These are phyloP conservation scores for Penicillium sp. DNA, from an alignment of 2,329 filamentous ascomycete species.

Conservation along the genomic window DNA sequence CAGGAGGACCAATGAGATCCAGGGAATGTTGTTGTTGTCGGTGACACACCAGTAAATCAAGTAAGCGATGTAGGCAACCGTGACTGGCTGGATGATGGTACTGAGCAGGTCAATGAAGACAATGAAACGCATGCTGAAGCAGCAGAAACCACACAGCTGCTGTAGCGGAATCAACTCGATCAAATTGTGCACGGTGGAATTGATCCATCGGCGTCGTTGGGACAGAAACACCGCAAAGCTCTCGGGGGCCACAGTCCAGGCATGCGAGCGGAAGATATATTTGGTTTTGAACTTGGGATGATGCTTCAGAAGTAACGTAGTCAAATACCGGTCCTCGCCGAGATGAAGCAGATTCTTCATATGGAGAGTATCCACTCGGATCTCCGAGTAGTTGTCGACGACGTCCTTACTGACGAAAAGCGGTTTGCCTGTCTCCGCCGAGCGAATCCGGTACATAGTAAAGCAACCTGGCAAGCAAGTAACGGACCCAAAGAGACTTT, in stretches of 20 bases:
- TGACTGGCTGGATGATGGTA: conserved; percentile 86
- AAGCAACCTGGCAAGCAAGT: conserved; percentile 98
- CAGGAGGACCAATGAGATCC: conserved; percentile 83
- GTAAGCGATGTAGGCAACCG: conserved; percentile 82
- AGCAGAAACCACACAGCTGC: conserved; percentile 98
- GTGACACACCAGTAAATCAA: conserved; percentile 68
- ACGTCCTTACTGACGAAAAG: conserved; percentile 93
- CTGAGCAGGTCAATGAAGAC: conserved; percentile 91
- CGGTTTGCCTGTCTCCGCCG: conserved; percentile 89
- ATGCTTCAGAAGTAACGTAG: conserved; percentile 85
- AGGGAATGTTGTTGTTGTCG: conserved; percentile 61
- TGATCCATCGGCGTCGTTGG: conserved; percentile 98
- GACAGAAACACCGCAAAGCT: conserved; percentile 92
- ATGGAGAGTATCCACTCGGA: conserved; percentile 94
- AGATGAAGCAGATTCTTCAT: conserved; percentile 98
- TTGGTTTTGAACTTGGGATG: conserved; percentile 97
- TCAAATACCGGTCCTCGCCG: conserved; percentile 95
- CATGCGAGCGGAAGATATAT: conserved; percentile 85
- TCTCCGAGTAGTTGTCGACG: conserved; percentile 79
- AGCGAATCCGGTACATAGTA: conserved; percentile 96
- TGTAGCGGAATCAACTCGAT: conserved; percentile 89
- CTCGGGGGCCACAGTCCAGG: conserved; percentile 95
- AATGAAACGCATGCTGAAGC: conserved; percentile 98
- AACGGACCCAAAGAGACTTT: conserved; percentile 92
- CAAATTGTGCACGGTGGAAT: conserved; percentile 96